Conservation (phyloP, 345 rosid species). For the Eucalyptus microcorys region DNA sequence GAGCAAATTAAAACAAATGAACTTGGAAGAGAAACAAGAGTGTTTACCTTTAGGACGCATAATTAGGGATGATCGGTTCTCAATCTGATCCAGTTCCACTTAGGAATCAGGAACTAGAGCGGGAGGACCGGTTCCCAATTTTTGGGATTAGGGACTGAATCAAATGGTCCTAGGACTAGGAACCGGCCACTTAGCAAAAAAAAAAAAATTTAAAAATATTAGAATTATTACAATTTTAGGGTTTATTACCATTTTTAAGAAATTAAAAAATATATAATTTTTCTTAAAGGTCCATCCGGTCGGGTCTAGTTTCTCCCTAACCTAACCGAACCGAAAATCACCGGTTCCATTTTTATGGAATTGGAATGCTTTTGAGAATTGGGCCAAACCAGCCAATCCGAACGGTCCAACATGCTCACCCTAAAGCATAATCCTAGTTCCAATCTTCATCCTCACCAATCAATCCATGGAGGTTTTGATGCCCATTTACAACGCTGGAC, state of each 20-base stretch:
- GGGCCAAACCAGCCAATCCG: fast-evolving
- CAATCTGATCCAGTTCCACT: fast-evolving
- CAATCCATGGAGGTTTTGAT: not conserved
- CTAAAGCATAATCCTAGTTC: no score
- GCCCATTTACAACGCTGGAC: not conserved
- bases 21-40: not conserved
- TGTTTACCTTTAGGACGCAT: fast-evolving
- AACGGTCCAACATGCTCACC: no score
- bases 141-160: no score
- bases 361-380: fast-evolving
- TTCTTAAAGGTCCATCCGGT: fast-evolving
- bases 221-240: no score
- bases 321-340: fast-evolving
- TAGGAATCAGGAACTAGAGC: fast-evolving
- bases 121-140: no score
- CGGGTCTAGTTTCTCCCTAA: fast-evolving
- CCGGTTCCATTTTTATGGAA: no score
- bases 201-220: no score
- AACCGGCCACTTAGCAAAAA: no score
- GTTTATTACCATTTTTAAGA: no score
- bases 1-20: not conserved
- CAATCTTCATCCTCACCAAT: not conserved
- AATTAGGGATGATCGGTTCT: no score
- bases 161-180: fast-evolving
- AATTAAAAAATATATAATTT: no score